These are phyloP conservation scores for Cupressus sempervirens DNA, from an alignment of 75 land plant genomes.

Conservation along the genomic window DNA sequence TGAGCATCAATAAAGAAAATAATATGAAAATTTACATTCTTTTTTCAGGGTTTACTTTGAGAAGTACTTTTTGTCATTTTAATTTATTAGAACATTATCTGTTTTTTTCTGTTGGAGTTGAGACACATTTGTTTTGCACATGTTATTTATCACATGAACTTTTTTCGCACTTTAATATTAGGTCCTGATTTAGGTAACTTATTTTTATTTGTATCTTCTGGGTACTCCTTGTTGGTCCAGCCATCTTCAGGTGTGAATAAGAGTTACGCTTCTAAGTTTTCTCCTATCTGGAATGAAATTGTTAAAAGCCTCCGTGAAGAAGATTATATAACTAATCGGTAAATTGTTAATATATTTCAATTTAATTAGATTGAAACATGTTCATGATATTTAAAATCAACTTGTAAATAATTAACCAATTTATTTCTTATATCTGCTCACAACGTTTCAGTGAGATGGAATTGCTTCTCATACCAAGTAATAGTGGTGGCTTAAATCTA, in stretches of 20 bases:
- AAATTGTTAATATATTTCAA: background rate
- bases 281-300: conserved; percentile 95
- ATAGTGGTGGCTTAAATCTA: conserved; percentile 50
- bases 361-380: background rate
- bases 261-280: conserved; percentile 67
- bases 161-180: background rate
- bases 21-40: background rate
- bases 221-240: conserved; percentile 11
- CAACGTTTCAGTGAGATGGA: conserved; percentile 67
- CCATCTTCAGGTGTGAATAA: conserved; percentile 29
- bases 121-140: background rate
- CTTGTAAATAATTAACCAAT: background rate
- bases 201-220: background rate
- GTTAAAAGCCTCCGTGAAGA: conserved; percentile 87
- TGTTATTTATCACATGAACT: background rate
- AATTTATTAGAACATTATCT: background rate
- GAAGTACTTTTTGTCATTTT: background rate
- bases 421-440: background rate
- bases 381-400: conserved; percentile 2
- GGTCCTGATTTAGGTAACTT: background rate
- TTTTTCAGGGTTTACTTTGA: background rate
- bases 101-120: background rate
- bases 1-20: background rate
- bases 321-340: conserved; percentile 88
- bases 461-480: conserved; percentile 72